Evolutionary conservation across 495 filamentous ascomycete species (phyloP), one percentile per base, ranked within the genome.

Genomic region (Pseudomonodictys pantanalensis): DNA sequence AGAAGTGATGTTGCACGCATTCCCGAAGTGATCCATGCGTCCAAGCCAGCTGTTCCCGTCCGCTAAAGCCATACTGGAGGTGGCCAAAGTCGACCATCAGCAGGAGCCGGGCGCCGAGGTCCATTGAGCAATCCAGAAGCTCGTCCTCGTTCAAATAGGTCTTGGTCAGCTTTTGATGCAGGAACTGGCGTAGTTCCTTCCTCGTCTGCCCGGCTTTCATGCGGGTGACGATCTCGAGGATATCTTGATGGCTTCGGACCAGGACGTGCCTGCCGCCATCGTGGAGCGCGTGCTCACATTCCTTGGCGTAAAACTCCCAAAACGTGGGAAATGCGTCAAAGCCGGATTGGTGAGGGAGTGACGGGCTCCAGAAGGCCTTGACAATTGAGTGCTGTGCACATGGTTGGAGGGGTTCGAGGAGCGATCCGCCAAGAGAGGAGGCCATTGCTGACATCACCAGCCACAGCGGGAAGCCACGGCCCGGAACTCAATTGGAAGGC

Each of bases 401-500:
- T n/a, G n/a, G 42, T 62, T 50, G 58, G 58, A 62, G 18, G 59
- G 59, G 23, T 46, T 44, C 12, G 44, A 57, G 20, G 33, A 62
- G 25, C n/a, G n/a, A n/a, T n/a, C n/a, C n/a, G n/a, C n/a, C n/a
- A n/a, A n/a, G n/a, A n/a, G n/a, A n/a, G n/a, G n/a, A n/a, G n/a
- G n/a, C n/a, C n/a, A n/a, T n/a, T n/a, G n/a, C n/a, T n/a, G n/a
- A n/a, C n/a, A n/a, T n/a, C n/a, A n/a, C n/a, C n/a, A n/a, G n/a
- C n/a, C n/a, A n/a, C n/a, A n/a, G n/a, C n/a, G n/a, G n/a, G n/a
- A n/a, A n/a, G n/a, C n/a, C n/a, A n/a, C n/a, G n/a, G n/a, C n/a
- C n/a, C n/a, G n/a, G n/a, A n/a, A n/a, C n/a, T n/a, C n/a, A n/a
- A n/a, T n/a, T n/a, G n/a, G n/a, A n/a, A n/a, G n/a, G n/a, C n/a